Evolutionary conservation across 2,329 filamentous ascomycete species (phyloP).

Genomic region (Claviceps capensis): DNA sequence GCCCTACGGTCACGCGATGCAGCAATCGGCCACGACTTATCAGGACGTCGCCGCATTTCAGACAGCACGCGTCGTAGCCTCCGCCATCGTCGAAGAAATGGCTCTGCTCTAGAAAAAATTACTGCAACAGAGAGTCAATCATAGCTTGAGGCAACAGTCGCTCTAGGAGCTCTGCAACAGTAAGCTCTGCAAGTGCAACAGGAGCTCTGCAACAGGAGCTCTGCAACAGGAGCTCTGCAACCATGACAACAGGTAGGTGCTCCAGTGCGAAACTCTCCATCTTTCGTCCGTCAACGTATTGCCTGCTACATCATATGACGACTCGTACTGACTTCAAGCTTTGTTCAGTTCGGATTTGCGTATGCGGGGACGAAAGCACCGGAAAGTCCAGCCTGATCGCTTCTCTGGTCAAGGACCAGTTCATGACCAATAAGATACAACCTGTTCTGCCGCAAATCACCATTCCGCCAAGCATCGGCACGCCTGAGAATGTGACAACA

Average conservation of each 20-base stretch:
- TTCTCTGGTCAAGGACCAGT: constrained; percentile 92
- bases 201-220: background rate
- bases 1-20: background rate
- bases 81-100: constrained; percentile 7
- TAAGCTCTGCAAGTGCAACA: background rate
- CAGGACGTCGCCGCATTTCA: background rate
- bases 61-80: background rate
- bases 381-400: constrained; percentile 90
- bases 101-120: constrained; percentile 4
- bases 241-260: constrained; percentile 5
- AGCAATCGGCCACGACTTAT: background rate
- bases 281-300: background rate
- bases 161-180: constrained; percentile 5
- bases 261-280: background rate
- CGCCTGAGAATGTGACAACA: constrained; percentile 91
- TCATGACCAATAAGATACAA: constrained; percentile 91
- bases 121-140: constrained; percentile 1
- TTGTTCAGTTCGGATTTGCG: constrained; percentile 66
- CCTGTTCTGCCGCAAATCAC: constrained; percentile 89
- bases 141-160: constrained; percentile 1
- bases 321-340: constrained; percentile 3
- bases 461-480: constrained; percentile 82
- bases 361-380: constrained; percentile 93
- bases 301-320: background rate
- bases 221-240: background rate